phyloP scores from a whole-genome alignment of 2,329 filamentous ascomycete genomes.

The Chrysoporthe puriensis region DNA sequence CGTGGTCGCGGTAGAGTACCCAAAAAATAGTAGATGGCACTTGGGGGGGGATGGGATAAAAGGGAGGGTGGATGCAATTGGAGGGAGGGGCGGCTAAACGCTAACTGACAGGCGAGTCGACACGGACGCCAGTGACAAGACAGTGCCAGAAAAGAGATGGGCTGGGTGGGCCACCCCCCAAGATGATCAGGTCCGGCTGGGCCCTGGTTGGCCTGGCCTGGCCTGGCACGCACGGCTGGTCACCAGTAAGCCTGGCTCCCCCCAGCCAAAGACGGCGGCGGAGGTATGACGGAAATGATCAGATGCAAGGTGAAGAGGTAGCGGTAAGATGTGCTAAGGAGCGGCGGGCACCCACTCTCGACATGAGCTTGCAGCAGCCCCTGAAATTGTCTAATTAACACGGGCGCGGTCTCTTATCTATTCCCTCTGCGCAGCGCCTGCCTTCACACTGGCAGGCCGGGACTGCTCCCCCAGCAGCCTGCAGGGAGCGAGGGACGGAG shows the following conservation, averaged over 20 bases:
- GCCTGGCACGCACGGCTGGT: not conserved
- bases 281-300: not conserved
- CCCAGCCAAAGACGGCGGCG: not conserved
- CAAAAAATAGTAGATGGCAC: constrained; percentile 11
- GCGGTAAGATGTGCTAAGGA: constrained; percentile 5
- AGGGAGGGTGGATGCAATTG: constrained; percentile 1
- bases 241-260: not conserved
- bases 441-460: not conserved
- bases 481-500: not conserved
- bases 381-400: constrained; percentile 9
- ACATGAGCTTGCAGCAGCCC: constrained; percentile 1
- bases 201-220: not conserved
- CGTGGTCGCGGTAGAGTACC: not conserved
- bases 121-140: constrained; percentile 2
- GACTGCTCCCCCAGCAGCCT: not conserved
- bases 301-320: not conserved
- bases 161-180: constrained; percentile 3
- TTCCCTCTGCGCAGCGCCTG: not conserved
- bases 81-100: constrained; percentile 1
- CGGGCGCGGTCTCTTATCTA: constrained; percentile 4
- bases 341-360: not conserved
- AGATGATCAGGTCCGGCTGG: not conserved
- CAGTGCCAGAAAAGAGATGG: constrained; percentile 15
- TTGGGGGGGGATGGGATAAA: not conserved
- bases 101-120: not conserved